Evolutionary conservation across 192 early-diverging fungal species (phyloP).

Genomic region (Chytriomyces sp.): DNA sequence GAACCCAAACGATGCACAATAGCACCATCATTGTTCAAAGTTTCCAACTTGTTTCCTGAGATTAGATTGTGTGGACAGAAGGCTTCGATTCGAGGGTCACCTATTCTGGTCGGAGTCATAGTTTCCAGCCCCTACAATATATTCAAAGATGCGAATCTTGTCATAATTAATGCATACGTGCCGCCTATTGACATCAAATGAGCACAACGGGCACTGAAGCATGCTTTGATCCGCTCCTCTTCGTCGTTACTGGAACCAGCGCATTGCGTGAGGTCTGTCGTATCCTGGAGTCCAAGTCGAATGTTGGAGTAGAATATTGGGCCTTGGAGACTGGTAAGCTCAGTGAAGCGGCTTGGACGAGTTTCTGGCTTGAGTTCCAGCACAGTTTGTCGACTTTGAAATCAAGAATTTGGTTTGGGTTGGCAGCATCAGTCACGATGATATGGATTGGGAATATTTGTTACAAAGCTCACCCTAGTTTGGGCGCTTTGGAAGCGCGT

Average conservation of each 20-base stretch:
- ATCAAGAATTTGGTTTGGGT: too few species aligned
- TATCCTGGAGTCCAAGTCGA: constrained; percentile 21
- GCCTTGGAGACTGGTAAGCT: neutral
- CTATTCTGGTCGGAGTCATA: constrained; percentile 1
- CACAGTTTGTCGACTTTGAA: too few species aligned
- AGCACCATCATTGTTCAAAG: too few species aligned
- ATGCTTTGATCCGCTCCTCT: neutral
- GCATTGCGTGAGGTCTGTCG: neutral
- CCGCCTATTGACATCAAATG: neutral
- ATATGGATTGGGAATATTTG: too few species aligned
- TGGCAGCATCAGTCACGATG: too few species aligned
- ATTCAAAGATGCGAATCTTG: constrained; percentile 17
- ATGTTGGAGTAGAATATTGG: constrained; percentile 24
- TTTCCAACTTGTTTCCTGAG: too few species aligned
- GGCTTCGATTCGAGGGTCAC: too few species aligned
- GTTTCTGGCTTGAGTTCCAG: constrained; percentile 16
- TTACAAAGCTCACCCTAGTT: neutral
- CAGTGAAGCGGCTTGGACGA: neutral
- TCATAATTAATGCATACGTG: constrained; percentile 20
- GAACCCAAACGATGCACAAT: too few species aligned
- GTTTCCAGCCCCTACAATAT: neutral
- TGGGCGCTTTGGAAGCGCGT: constrained; percentile 4
- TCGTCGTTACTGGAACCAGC: neutral
- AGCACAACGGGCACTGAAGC: neutral
- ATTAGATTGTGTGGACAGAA: too few species aligned